A percentile compares a stretch with the other conserved stretches of the same genome.
Conservation (phyloP, 495 filamentous ascomycete species). For the Thozetella sp. region DNA sequence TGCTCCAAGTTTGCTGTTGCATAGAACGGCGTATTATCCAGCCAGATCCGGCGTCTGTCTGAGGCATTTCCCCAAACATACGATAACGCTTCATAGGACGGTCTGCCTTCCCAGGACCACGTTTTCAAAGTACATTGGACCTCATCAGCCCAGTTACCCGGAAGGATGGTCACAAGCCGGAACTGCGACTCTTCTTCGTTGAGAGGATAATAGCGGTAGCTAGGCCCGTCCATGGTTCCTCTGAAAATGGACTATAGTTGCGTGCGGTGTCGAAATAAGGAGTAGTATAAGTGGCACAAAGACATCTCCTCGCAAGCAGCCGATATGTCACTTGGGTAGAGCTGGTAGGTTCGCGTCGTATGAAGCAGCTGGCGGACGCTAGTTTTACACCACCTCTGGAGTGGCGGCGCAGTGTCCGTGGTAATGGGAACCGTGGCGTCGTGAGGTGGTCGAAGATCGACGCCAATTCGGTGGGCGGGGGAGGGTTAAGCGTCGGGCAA, state of each 20-base stretch:
- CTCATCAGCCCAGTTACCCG: background rate
- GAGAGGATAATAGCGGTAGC: background rate
- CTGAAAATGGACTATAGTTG: background rate
- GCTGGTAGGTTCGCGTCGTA: background rate
- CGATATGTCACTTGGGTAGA: background rate
- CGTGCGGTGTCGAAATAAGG: background rate
- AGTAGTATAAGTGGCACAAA: background rate
- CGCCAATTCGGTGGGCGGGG: too few relatives aligned
- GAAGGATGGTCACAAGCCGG: background rate
- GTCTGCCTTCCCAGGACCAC: background rate
- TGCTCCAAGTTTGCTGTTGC: background rate
- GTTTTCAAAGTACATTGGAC: conserved; percentile 1
- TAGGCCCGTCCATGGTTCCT: background rate
- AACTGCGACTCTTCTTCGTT: background rate
- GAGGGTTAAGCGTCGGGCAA: too few relatives aligned
- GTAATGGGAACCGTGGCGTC: too few relatives aligned
- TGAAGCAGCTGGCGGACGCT: background rate
- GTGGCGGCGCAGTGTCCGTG: background rate
- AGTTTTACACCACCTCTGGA: background rate
- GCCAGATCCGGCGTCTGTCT: background rate
- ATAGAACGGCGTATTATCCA: conserved; percentile 1
- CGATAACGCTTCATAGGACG: conserved; percentile 1
- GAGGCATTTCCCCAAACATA: conserved; percentile 1
- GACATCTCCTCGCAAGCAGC: background rate
- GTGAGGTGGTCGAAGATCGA: too few relatives aligned